Evolutionary conservation across 495 filamentous ascomycete genomes (phyloP).

Genomic region (Letharia columbiana): DNA sequence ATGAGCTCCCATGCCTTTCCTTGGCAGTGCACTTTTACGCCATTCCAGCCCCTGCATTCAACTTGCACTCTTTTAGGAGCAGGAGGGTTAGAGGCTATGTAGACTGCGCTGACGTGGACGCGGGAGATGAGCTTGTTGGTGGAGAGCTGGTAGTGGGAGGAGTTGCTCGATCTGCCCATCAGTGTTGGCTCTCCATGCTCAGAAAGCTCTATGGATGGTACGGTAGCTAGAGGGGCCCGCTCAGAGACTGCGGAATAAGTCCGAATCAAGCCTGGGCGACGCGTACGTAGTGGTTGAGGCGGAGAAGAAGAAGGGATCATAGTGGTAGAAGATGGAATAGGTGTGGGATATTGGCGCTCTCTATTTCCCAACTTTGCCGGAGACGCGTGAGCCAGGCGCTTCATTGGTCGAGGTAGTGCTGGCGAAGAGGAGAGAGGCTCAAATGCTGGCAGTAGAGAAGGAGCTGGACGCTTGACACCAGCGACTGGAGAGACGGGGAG

Average conservation of each 20-base stretch:
- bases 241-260: slow-evolving; percentile 67
- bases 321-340: slow-evolving; percentile 86
- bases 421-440: slow-evolving; percentile 89
- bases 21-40: slow-evolving; percentile 84
- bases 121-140: slow-evolving; percentile 86
- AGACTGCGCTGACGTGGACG: slow-evolving; percentile 82
- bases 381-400: slow-evolving; percentile 57
- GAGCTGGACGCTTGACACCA: slow-evolving; percentile 68
- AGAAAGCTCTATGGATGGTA: slow-evolving; percentile 73
- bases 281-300: slow-evolving; percentile 41
- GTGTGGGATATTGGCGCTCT: slow-evolving; percentile 66
- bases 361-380: slow-evolving; percentile 28
- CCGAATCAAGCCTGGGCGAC: slow-evolving; percentile 48
- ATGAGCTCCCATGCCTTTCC: slow-evolving; percentile 75
- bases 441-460: slow-evolving; percentile 81
- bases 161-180: slow-evolving; percentile 89
- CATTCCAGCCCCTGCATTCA: slow-evolving; percentile 91
- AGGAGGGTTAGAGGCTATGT: slow-evolving; percentile 55
- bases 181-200: slow-evolving; percentile 70
- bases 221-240: slow-evolving; percentile 70
- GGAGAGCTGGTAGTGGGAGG: slow-evolving; percentile 84
- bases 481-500: slow-evolving; percentile 39
- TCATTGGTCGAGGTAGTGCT: slow-evolving; percentile 61
- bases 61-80: slow-evolving; percentile 70
- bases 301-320: slow-evolving; percentile 87